Base-by-base conservation (phyloP, 2,329 filamentous ascomycete genomes). In the Neobulgaria alba region DNA sequence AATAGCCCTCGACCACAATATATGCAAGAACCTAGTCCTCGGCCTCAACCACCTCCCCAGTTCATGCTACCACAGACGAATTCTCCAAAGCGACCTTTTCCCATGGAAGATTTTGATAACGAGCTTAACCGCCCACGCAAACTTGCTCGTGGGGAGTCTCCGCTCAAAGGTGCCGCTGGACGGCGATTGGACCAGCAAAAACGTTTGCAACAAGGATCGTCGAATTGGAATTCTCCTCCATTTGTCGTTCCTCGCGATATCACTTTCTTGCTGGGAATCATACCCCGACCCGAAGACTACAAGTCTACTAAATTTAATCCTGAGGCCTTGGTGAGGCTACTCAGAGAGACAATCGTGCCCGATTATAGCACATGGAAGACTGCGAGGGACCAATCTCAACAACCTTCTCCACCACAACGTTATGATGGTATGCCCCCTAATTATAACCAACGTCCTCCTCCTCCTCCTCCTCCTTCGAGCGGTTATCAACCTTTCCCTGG, bases 91-190 rank as follows among this genome's bases (percentile, higher is more conserved):
- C 59, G 63, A n/a, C 58, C 58, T 10, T 56, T 60, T 38, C 56
- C 49, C 12, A 61, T 63, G 3, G 85, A 89, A 43, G 88, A 95
- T 30, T 71, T 70, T 5, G 82, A 86, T 29, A 80, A 82, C 46
- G 78, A 82, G 40, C 66, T 72, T 29, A 78, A 78, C 50, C 82
- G 85, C 15, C 86, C 88, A 1, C 85, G 89, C 52, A 95, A 96
- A 61, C 73, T 95, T 38, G 76, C 82, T 36, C 79, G 93, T 33
- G 89, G 83, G n/a, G 88, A 85, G 42, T 96, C 90, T 4, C 92
- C 93, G 0, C 72, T 96, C 29, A 98, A 96, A 61, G 87, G 87
- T 10, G 85, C 86, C 1, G 87, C 90, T 29, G 86, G 87, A 18
- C 81, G 89, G 41, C 81, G 89, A 26, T 71, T 93, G 16, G 86